Base-by-base conservation (phyloP, 768 basidiomycete species). In the Antrodiella citrinella region DNA sequence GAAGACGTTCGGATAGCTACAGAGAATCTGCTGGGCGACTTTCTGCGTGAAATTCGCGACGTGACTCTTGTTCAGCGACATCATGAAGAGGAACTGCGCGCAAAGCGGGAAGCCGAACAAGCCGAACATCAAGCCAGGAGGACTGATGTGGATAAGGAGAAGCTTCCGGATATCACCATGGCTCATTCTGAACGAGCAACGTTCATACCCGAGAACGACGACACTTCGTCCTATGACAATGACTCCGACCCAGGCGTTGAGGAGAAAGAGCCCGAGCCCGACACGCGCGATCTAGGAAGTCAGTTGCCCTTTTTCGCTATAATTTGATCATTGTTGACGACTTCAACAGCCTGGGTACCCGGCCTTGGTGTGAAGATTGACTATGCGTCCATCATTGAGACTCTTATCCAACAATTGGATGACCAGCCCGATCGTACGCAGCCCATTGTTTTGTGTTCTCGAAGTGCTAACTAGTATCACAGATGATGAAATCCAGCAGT, bases 401-500 rank as follows among this genome's bases (percentile, higher is more conserved):
- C 95, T 55, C 69, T 99, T 42, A 82, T 98, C 9, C 78, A 82
- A 56, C 92, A 98, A 59, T 69, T 97, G 25, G 84, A 87, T 50
- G 74, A 75, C 35, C 87, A 90, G 61, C 91, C 92, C 92, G 55
- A 67, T 84, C 75, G 26, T 53, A 15, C 26, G 26, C 54, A 47
- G 19, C 18, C 9, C 41, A 5, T 38, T 26, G 19, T 26, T 44
- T n/a, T n/a, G n/a, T n/a, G n/a, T n/a, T n/a, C n/a, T n/a, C n/a
- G n/a, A n/a, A n/a, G n/a, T 4, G 12, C 18, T 40, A 18, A 18
- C 24, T 45, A 4, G 46, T 47, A 12, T 38, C 3, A 21, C 15
- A 92, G 96, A 97, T 59, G 89, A 91, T 53, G 93, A 95, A 62
- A 89, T 95, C 23, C 93, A 96, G 56, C 91, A 96, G 58, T 90